These are phyloP conservation scores for Cyclostephanos invisitatus DNA, from an alignment of 108 stramenopile species.

Conservation along the genomic window DNA sequence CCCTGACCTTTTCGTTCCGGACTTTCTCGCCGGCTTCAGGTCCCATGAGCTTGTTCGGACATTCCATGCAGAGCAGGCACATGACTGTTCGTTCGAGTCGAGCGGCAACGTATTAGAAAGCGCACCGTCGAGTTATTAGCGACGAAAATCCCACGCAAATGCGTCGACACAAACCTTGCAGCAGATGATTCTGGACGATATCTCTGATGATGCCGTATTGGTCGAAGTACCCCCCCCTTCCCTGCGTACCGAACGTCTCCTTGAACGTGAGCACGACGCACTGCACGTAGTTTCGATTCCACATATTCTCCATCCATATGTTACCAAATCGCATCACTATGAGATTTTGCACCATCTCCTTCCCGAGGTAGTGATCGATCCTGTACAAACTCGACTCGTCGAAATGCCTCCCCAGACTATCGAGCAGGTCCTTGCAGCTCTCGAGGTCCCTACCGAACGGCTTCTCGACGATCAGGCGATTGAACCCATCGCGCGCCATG, in stretches of 20 bases:
- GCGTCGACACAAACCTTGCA: conserved; percentile 60
- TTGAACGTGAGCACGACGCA: conserved; percentile 85
- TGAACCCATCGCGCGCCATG: conserved; percentile 84
- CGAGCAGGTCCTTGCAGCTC: conserved; percentile 62
- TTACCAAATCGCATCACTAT: conserved; percentile 92
- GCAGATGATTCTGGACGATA: conserved; percentile 93
- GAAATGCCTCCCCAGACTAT: conserved; percentile 61
- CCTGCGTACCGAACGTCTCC: conserved; percentile 88
- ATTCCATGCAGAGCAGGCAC: conserved; percentile 82
- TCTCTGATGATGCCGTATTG: conserved; percentile 95
- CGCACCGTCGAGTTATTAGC: neutral
- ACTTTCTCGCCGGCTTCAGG: conserved; percentile 80
- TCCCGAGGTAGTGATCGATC: conserved; percentile 99
- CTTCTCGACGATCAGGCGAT: conserved; percentile 95
- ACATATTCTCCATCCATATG: conserved; percentile 88
- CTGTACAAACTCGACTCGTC: conserved; percentile 90
- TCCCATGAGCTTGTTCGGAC: conserved; percentile 75
- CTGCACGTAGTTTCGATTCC: conserved; percentile 73
- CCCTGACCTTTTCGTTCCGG: conserved; percentile 93
- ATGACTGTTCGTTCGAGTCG: conserved; percentile 42
- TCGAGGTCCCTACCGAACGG: conserved; percentile 96
- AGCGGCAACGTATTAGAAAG: neutral
- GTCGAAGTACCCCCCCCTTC: conserved; percentile 97
- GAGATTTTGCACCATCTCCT: conserved; percentile 98
- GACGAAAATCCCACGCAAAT: neutral